Conservation (phyloP, 2,329 filamentous ascomycete species). For the Ilyonectria sp. region DNA sequence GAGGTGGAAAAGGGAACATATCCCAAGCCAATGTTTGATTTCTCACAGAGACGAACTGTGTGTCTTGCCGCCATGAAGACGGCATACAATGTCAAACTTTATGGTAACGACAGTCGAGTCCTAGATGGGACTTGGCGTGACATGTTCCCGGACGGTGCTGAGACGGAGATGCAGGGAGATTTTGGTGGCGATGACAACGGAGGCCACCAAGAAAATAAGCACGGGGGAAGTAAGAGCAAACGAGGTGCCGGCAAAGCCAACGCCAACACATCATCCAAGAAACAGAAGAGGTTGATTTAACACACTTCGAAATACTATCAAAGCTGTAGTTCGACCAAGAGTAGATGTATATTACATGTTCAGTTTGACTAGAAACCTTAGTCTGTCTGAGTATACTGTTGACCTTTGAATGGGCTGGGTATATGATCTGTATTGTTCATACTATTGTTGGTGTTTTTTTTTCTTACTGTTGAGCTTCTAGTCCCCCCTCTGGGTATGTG, state of each 20-base stretch:
- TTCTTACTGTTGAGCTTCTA: too few relatives aligned
- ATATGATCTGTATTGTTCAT: too few relatives aligned
- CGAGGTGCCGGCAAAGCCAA: constrained; percentile 38
- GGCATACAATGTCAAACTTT: constrained; percentile 76
- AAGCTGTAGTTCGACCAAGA: background rate
- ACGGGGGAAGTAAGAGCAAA: constrained; percentile 37
- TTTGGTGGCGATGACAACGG: constrained; percentile 51
- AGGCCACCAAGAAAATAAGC: constrained; percentile 21
- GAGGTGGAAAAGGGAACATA: constrained; percentile 67
- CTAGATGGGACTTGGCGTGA: constrained; percentile 71
- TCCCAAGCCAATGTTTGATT: constrained; percentile 85
- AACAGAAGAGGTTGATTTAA: constrained; percentile 40
- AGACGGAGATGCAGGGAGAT: constrained; percentile 59
- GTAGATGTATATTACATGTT: constrained; percentile 7
- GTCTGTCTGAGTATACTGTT: too few relatives aligned
- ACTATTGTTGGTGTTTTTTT: too few relatives aligned
- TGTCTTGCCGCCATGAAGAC: constrained; percentile 80
- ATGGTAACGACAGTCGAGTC: constrained; percentile 75
- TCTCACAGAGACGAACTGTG: constrained; percentile 70
- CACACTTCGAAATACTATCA: background rate
- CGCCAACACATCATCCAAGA: constrained; percentile 43
- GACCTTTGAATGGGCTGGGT: too few relatives aligned
- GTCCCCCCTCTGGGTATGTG: too few relatives aligned
- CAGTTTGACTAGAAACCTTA: too few relatives aligned
- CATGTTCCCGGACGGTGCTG: constrained; percentile 57